Evolutionary conservation across 1,284 basidiomycete genomes (phyloP).

Genomic region (Pseudozyma thailandica): DNA sequence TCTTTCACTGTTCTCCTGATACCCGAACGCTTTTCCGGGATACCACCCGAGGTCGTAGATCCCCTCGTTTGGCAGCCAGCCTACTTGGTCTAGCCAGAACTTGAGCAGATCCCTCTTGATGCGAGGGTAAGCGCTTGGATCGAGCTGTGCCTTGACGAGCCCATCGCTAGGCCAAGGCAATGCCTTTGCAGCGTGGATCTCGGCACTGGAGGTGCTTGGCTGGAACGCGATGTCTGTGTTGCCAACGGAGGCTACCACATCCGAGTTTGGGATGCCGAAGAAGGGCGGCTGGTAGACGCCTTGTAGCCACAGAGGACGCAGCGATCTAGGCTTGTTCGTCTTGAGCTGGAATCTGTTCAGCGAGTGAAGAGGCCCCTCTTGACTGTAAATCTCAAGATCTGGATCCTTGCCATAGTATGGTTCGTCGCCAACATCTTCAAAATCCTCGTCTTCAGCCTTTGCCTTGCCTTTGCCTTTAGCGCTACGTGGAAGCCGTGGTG

Average conservation of each 20-base stretch:
- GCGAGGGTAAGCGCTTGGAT: slow-evolving; percentile 9
- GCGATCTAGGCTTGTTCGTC: slow-evolving; percentile 15
- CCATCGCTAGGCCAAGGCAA: slow-evolving; percentile 40
- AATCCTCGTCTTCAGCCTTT: slow-evolving; percentile 5
- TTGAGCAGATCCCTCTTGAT: slow-evolving; percentile 21
- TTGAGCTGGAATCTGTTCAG: slow-evolving; percentile 17
- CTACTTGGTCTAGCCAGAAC: slow-evolving; percentile 28
- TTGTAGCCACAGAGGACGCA: slow-evolving; percentile 33
- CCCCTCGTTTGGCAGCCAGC: slow-evolving; percentile 26
- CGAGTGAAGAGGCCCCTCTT: slow-evolving; percentile 12
- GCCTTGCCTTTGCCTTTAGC: slow-evolving; percentile 23
- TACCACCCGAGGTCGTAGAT: slow-evolving; percentile 45
- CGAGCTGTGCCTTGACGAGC: slow-evolving; percentile 12
- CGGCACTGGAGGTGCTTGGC: background rate
- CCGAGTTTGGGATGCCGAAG: slow-evolving; percentile 18
- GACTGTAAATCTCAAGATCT: slow-evolving; percentile 22
- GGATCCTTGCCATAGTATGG: slow-evolving; percentile 7
- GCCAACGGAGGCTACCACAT: background rate
- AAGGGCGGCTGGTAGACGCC: slow-evolving; percentile 24
- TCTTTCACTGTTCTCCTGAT: slow-evolving; percentile 12
- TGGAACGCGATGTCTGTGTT: slow-evolving; percentile 6
- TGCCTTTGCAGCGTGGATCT: background rate
- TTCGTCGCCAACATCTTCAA: slow-evolving; percentile 15
- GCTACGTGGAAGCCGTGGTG: background rate
- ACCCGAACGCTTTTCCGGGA: slow-evolving; percentile 39